A percentile compares a stretch with the other conserved stretches of the same genome.
phyloP scores from a whole-genome alignment of 2,329 filamentous ascomycete genomes.

The Paraconiothyrium brasiliense region DNA sequence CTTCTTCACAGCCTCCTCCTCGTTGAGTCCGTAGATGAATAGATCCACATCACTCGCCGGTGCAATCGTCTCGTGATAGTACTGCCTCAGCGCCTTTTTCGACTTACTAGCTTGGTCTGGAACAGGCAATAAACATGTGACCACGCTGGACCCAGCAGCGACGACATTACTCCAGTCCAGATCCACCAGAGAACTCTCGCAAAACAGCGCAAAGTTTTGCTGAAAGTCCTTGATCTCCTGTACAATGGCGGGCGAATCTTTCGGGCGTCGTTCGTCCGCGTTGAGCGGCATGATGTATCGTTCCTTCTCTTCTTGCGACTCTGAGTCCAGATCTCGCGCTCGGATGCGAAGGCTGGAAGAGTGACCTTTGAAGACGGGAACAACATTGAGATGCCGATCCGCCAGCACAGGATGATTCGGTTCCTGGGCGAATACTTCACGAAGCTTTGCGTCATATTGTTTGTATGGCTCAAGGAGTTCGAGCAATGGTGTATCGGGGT shows the following conservation, averaged over 20 bases:
- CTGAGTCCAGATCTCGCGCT: slow-evolving; percentile 66
- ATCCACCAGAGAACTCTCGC: slow-evolving; percentile 78
- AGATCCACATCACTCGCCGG: slow-evolving; percentile 88
- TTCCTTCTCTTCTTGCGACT: slow-evolving; percentile 68
- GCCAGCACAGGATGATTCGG: slow-evolving; percentile 66
- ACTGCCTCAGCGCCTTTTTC: slow-evolving; percentile 58
- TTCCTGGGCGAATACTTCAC: slow-evolving; percentile 74
- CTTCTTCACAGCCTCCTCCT: slow-evolving; percentile 81
- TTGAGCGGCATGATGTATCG: slow-evolving; percentile 75
- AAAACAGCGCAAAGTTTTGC: slow-evolving; percentile 83
- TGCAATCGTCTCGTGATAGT: slow-evolving; percentile 83
- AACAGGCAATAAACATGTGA: slow-evolving; percentile 76
- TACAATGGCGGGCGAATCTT: slow-evolving; percentile 75
- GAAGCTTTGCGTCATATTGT: slow-evolving; percentile 71
- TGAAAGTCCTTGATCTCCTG: slow-evolving; percentile 74
- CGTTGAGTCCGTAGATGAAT: slow-evolving; percentile 81
- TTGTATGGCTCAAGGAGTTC: slow-evolving; percentile 73
- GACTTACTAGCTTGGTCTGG: slow-evolving; percentile 60
- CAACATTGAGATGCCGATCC: slow-evolving; percentile 68
- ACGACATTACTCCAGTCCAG: slow-evolving; percentile 85
- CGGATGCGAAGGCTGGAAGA: slow-evolving; percentile 68
- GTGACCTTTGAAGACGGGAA: slow-evolving; percentile 69
- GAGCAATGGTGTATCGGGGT: slow-evolving; percentile 63
- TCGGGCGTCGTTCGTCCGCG: slow-evolving; percentile 66
- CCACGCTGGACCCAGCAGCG: slow-evolving; percentile 81